These are phyloP conservation scores for Verbena officinalis DNA, from an alignment of 257 asterid species.

Conservation along the genomic window DNA sequence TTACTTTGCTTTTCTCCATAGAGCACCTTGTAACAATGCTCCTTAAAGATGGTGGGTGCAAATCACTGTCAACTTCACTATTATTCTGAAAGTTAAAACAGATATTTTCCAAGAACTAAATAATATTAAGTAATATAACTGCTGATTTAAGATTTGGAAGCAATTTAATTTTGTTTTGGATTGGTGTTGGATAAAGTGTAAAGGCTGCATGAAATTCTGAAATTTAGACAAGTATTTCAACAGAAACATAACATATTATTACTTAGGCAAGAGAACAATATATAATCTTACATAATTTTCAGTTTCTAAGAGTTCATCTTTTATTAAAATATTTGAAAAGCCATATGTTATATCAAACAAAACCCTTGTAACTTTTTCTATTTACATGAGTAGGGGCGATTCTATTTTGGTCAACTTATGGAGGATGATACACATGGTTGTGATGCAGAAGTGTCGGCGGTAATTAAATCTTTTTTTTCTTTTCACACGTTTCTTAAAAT, in stretches of 20 bases:
- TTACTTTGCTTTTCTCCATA: background rate
- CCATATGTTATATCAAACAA: constrained; percentile 5
- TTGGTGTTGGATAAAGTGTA: background rate
- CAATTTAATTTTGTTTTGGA: background rate
- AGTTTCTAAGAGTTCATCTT: background rate
- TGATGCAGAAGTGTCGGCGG: constrained; percentile 80
- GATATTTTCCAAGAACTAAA: background rate
- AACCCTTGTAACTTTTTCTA: constrained; percentile 8
- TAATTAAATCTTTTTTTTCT: constrained; percentile 39
- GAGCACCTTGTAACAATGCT: no score
- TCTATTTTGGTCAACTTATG: constrained; percentile 87
- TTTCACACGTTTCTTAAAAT: constrained; percentile 17
- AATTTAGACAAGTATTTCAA: background rate
- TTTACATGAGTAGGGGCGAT: constrained; percentile 74
- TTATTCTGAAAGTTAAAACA: background rate
- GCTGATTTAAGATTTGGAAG: constrained; percentile 3
- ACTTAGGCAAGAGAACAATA: constrained; percentile 16
- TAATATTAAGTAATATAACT: background rate
- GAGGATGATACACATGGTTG: constrained; percentile 71
- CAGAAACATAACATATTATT: constrained; percentile 13
- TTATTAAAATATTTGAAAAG: constrained; percentile 9
- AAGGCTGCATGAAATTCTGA: background rate
- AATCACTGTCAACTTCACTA: no score
- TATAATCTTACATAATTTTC: constrained; percentile 4
- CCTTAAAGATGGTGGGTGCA: no score